A percentile compares a stretch with the other conserved stretches of the same genome.
phyloP scores from a whole-genome alignment of 1,139 yeast species.

The Nematodospora anomalae region DNA sequence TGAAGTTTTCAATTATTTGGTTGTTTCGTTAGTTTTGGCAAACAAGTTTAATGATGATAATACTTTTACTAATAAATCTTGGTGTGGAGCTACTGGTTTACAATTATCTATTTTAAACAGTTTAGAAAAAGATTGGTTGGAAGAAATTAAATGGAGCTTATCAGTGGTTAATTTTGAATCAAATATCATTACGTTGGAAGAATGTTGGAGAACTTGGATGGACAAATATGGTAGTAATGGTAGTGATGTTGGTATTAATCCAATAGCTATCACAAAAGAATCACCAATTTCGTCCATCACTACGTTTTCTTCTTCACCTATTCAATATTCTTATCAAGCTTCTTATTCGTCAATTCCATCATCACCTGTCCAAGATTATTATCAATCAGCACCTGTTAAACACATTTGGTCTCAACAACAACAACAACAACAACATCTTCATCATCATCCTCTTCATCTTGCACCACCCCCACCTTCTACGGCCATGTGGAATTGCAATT shows the following conservation, averaged over 20 bases:
- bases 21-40: constrained; percentile 75
- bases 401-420: constrained; percentile 1
- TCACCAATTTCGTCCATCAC: constrained; percentile 1
- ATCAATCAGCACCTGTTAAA: constrained; percentile 11
- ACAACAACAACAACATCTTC: constrained; percentile 5
- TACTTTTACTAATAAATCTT: constrained; percentile 90
- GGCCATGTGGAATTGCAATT: constrained; percentile 16
- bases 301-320: constrained; percentile 20
- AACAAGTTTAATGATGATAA: constrained; percentile 96
- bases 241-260: not conserved
- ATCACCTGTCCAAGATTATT: constrained; percentile 21
- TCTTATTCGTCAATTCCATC: constrained; percentile 21
- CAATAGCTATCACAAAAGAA: constrained; percentile 2
- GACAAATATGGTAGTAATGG: constrained; percentile 28
- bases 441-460: constrained; percentile 6
- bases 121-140: constrained; percentile 76
- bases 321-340: constrained; percentile 12
- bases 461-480: constrained; percentile 14
- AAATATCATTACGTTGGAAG: constrained; percentile 44
- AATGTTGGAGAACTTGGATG: constrained; percentile 50
- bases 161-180: constrained; percentile 44
- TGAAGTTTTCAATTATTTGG: constrained; percentile 61
- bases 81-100: constrained; percentile 94
- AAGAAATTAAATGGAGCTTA: constrained; percentile 47
- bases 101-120: constrained; percentile 57